Percentiles rank a stretch among this genome's conserved stretches.
These are phyloP conservation scores for Cutaneotrichosporon mucoides DNA, from an alignment of 1,284 basidiomycete genomes.

Conservation along the genomic window DNA sequence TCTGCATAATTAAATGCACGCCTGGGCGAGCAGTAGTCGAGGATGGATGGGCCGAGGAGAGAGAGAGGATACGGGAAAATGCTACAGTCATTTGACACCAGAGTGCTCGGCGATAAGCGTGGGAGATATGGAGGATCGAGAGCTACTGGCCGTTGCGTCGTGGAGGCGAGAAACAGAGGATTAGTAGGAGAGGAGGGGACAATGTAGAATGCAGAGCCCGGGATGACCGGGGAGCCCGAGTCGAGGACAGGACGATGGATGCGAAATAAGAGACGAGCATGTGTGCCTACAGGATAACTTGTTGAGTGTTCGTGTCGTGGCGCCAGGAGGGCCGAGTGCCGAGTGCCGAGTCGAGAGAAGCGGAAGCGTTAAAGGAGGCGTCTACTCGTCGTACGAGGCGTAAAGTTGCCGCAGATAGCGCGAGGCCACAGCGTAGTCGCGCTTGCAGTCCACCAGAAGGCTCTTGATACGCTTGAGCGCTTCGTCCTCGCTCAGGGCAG, in stretches of 20 bases:
- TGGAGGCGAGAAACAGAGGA: background rate
- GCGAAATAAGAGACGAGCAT: background rate
- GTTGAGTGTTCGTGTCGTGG: background rate
- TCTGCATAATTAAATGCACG: constrained; percentile 14
- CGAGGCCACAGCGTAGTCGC: constrained; percentile 59
- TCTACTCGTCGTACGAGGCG: constrained; percentile 9
- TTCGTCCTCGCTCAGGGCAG: constrained; percentile 55
- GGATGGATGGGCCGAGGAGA: background rate
- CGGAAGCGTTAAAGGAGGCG: background rate
- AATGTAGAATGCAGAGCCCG: too few species aligned
- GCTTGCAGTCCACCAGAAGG: constrained; percentile 56
- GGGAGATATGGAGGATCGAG: background rate
- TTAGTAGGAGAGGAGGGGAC: too few species aligned
- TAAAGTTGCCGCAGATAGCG: constrained; percentile 57
- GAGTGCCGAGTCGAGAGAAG: background rate
- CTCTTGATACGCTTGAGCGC: constrained; percentile 63
- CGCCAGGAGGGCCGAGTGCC: too few species aligned
- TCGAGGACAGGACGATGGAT: background rate
- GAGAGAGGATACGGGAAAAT: background rate
- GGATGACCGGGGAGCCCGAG: background rate
- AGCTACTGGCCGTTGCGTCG: too few species aligned
- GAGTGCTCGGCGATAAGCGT: background rate
- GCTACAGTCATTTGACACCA: constrained; percentile 1
- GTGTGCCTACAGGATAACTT: background rate
- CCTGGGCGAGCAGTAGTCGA: background rate